Evolutionary conservation across 768 basidiomycete genomes (phyloP), one percentile per base, ranked within the genome.

Genomic region (Leccinum ochraceum): DNA sequence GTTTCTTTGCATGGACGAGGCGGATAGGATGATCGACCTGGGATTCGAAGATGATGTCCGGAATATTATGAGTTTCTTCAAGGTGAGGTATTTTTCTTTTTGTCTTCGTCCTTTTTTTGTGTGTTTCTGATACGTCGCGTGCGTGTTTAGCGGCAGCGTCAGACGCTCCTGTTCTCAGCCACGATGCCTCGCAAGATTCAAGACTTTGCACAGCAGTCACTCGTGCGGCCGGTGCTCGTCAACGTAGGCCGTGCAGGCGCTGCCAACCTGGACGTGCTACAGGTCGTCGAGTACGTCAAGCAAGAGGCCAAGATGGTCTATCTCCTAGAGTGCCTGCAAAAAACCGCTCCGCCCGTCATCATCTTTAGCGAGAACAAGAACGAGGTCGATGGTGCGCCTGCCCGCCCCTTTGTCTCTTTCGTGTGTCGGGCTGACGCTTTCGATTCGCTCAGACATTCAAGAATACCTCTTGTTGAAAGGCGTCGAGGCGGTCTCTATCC

Each of bases 221-320:
- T 99, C n/a, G 92, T 98, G 65, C 86, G 88, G 66, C 97, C 97
- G 1, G 83, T 99, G 14, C 80, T 98, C 32, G 95, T 99, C 65
- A 99, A 99, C 72, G 95, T 98, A 49, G 96, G 97, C 24, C 90
- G 97, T 69, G 96, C 97, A 7, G 97, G 97, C 69, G 97, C 97
- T 22, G 97, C 97, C 46, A 96, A 95, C 74, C 76, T 99, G 73
- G 96, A 98, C 70, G 94, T 99, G 3, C 81, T 98, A 30, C 94
- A 95, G 70, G 91, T 98, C 32, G 93, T 98, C 22, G 97, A 99
- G 77, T 98, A 97, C 67, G 97, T 99, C 67, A 99, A 99, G 77
- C 95, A 97, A 72, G 97, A 98, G 76, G 97, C 97, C 0, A 99
- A 99, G 77, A 98, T 98, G 97, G 95, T 99, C 1, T 99, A 98